phyloP scores from a whole-genome alignment of 768 basidiomycete genomes.

The Naganishia randhawae region DNA sequence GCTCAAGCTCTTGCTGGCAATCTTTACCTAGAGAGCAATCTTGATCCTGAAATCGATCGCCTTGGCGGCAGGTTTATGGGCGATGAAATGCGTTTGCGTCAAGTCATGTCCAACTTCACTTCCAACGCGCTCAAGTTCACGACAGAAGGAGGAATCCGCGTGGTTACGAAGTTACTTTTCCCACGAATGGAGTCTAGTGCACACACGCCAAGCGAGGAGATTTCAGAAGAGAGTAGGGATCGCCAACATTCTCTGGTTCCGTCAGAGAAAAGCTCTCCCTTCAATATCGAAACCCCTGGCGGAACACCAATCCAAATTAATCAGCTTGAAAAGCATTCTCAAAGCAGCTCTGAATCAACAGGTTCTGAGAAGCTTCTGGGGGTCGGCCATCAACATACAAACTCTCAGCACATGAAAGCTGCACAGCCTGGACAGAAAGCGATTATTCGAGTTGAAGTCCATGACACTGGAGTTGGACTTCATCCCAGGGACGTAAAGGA shows the following conservation, averaged over 20 bases:
- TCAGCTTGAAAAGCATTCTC: background rate
- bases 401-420: slow-evolving; percentile 1
- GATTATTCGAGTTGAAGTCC: slow-evolving; percentile 74
- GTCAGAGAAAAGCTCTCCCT: slow-evolving; percentile 15
- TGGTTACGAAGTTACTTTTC: slow-evolving; percentile 59
- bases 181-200: slow-evolving; percentile 47
- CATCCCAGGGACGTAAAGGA: slow-evolving; percentile 65
- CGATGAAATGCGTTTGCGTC: slow-evolving; percentile 74
- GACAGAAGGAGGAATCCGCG: slow-evolving; percentile 57
- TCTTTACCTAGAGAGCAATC: slow-evolving; percentile 63
- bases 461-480: slow-evolving; percentile 68
- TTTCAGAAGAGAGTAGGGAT: background rate
- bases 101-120: slow-evolving; percentile 78
- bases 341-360: background rate
- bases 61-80: slow-evolving; percentile 61
- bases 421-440: slow-evolving; percentile 35
- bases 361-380: background rate
- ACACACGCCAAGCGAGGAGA: slow-evolving; percentile 4
- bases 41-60: slow-evolving; percentile 58
- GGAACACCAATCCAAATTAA: slow-evolving; percentile 9
- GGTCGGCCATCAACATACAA: background rate
- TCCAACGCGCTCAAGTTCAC: slow-evolving; percentile 55
- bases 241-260: slow-evolving; percentile 1
- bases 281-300: slow-evolving; percentile 16
- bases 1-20: slow-evolving; percentile 47